Percentiles rank a stretch among this genome's conserved stretches.
phyloP scores from a whole-genome alignment of 768 basidiomycete genomes.

The Lactarius hatsudake region DNA sequence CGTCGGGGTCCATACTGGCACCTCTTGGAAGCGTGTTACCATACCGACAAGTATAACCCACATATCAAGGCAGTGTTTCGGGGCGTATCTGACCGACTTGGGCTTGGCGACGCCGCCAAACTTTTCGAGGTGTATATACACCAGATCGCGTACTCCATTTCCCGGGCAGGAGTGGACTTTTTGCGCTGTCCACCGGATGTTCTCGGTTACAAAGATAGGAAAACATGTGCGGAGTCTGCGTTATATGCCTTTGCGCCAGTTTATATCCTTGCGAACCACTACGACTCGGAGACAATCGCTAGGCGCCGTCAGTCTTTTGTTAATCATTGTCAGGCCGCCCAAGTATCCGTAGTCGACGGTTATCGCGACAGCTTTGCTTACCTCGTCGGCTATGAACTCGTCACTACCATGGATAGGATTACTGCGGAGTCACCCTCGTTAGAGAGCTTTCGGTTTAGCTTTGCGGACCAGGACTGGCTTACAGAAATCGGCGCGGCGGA shows the following conservation, averaged over 20 bases:
- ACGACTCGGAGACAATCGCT: constrained; percentile 30
- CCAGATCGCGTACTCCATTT: constrained; percentile 70
- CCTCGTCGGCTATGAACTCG: constrained; percentile 61
- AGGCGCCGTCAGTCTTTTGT: constrained; percentile 50
- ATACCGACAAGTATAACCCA: constrained; percentile 38
- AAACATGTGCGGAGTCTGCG: constrained; percentile 62
- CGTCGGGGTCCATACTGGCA: constrained; percentile 87
- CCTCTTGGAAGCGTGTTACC: constrained; percentile 66
- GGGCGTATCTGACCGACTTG: constrained; percentile 65
- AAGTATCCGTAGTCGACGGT: constrained; percentile 49
- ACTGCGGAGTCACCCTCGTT: constrained; percentile 13
- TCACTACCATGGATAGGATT: constrained; percentile 43
- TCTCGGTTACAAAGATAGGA: constrained; percentile 70
- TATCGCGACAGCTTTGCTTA: constrained; percentile 64
- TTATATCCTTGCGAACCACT: constrained; percentile 50
- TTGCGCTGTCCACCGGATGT: constrained; percentile 62
- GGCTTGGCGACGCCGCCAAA: constrained; percentile 53
- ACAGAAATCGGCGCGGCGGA: constrained; percentile 34
- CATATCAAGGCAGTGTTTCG: constrained; percentile 51
- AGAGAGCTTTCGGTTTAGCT: constrained; percentile 3
- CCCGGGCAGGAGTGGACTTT: constrained; percentile 48
- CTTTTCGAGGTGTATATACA: constrained; percentile 79
- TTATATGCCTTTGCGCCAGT: constrained; percentile 67
- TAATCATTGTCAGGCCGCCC: constrained; percentile 59
- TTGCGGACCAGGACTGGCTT: constrained; percentile 35